Conservation (phyloP, 768 basidiomycete genomes). For the Gyrodon lividus region DNA sequence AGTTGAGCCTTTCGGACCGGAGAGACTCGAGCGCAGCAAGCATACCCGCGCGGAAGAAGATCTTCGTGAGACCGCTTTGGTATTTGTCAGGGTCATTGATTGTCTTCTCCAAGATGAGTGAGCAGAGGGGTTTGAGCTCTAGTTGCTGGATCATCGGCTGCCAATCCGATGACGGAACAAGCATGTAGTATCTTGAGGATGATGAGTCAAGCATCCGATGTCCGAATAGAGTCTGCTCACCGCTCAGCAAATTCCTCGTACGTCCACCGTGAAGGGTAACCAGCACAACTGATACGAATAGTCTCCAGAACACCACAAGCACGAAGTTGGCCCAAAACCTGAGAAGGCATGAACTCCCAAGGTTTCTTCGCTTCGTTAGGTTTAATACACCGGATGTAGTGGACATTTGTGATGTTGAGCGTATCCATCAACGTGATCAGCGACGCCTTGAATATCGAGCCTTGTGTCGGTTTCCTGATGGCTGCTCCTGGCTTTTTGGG, state of each 20-base stretch:
- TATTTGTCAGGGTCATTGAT: conserved; percentile 96
- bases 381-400: conserved; percentile 99
- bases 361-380: conserved; percentile 96
- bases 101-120: conserved; percentile 78
- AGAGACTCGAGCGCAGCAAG: conserved; percentile 91
- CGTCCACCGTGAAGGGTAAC: conserved; percentile 97
- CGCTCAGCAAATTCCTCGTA: conserved; percentile 98
- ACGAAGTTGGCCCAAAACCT: conserved; percentile 90
- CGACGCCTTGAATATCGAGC: conserved; percentile 97
- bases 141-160: conserved; percentile 78
- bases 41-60: conserved; percentile 99
- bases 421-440: conserved; percentile 96
- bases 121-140: conserved; percentile 79
- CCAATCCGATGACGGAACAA: conserved; percentile 86
- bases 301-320: conserved; percentile 99
- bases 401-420: conserved; percentile 94
- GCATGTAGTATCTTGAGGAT: conserved; percentile 86
- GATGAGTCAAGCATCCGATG: conserved; percentile 17
- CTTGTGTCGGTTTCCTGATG: conserved; percentile 92
- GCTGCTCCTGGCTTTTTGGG: conserved; percentile 65
- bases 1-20: conserved; percentile 83
- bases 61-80: conserved; percentile 95
- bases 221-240: conserved; percentile 42
- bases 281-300: conserved; percentile 97
- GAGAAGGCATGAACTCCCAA: conserved; percentile 96